Conservation (phyloP, 2,329 filamentous ascomycete species). For the Diaporthe helianthi region DNA sequence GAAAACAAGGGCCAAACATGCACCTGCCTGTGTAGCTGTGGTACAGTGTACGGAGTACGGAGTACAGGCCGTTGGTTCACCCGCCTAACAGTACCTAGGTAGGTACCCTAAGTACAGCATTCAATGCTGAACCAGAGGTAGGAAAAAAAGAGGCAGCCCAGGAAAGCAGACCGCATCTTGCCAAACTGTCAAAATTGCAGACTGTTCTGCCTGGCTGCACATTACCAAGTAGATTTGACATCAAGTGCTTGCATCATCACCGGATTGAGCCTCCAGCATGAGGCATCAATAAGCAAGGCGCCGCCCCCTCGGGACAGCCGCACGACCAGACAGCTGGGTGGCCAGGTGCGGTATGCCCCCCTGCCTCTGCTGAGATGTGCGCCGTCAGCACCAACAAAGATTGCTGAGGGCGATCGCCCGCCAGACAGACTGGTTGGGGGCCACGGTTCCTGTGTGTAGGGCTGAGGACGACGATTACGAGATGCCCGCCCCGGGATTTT, state of each 20-base stretch:
- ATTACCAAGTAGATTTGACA: neutral
- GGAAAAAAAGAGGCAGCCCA: too few relatives aligned
- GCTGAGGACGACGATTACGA: conserved; percentile 27
- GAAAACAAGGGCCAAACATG: neutral
- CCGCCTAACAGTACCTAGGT: too few relatives aligned
- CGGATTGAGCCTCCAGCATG: neutral
- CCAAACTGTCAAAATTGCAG: too few relatives aligned
- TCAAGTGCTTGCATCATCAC: too few relatives aligned
- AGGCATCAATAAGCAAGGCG: neutral
- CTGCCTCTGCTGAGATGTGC: conserved; percentile 15
- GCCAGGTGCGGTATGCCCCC: neutral
- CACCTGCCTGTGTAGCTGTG: neutral
- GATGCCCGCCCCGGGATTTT: neutral
- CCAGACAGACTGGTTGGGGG: neutral
- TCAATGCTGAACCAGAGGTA: too few relatives aligned
- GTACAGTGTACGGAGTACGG: too few relatives aligned
- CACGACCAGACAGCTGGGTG: conserved; percentile 3
- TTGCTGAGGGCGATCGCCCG: conserved; percentile 23
- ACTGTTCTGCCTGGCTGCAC: too few relatives aligned
- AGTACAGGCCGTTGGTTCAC: too few relatives aligned
- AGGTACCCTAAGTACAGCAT: too few relatives aligned
- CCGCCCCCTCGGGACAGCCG: conserved; percentile 12
- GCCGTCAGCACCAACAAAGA: conserved; percentile 20
- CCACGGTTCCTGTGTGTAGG: conserved; percentile 31
- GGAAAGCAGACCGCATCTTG: neutral